These are phyloP conservation scores for Calonectria henricotiae DNA, from an alignment of 2,329 filamentous ascomycete species.

Conservation along the genomic window DNA sequence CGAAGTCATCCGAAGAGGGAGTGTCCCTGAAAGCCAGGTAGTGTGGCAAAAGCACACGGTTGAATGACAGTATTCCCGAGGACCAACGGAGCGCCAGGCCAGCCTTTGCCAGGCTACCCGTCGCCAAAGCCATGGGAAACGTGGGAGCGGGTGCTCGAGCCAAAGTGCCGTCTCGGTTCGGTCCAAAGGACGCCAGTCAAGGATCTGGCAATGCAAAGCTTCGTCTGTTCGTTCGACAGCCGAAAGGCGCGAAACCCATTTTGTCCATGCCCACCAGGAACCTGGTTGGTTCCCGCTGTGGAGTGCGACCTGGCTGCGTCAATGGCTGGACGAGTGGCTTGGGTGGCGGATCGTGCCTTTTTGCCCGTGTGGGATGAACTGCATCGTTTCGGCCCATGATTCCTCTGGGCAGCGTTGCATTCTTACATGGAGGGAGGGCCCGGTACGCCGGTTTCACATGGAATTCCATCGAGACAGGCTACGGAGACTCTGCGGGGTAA, in stretches of 20 bases:
- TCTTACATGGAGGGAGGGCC: conserved; percentile 28
- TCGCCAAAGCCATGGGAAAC: conserved; percentile 18
- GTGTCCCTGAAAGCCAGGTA: conserved; percentile 16
- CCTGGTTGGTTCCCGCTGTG: conserved; percentile 47
- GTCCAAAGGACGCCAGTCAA: conserved; percentile 50
- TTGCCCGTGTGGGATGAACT: conserved; percentile 32
- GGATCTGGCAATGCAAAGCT: conserved; percentile 25
- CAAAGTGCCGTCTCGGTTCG: conserved; percentile 50
- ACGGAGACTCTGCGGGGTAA: conserved; percentile 43
- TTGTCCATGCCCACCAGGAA: conserved; percentile 45
- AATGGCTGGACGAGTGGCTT: conserved; percentile 8
- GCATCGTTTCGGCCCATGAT: conserved; percentile 15
- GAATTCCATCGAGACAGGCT: conserved; percentile 7
- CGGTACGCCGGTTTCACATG: conserved; percentile 19
- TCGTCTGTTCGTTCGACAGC: conserved; percentile 33
- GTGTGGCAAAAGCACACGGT: conserved; percentile 12
- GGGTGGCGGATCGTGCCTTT: conserved; percentile 31
- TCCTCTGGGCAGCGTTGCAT: conserved; percentile 9
- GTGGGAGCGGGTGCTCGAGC: conserved; percentile 25
- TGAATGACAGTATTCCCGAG: conserved; percentile 46
- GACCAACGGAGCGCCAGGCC: conserved; percentile 48
- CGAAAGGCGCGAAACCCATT: conserved; percentile 37
- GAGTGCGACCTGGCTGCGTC: conserved; percentile 25
- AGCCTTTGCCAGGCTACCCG: neutral
- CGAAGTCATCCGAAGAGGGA: conserved; percentile 25